These are phyloP conservation scores for Chrysanthemum seticuspe DNA, from an alignment of 129 eudicot genomes.

Conservation along the genomic window DNA sequence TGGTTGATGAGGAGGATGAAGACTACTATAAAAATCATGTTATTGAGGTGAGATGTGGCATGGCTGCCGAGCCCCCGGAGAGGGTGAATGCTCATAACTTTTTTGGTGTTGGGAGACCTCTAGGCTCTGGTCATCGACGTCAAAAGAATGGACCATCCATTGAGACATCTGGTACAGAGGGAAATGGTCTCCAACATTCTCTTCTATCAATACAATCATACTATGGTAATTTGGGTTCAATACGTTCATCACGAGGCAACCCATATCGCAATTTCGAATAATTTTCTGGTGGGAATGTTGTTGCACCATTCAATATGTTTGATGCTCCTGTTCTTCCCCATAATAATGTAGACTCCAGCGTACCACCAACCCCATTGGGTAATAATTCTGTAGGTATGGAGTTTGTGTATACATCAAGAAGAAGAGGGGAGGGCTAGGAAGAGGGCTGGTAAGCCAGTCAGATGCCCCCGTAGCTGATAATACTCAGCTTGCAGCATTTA, in stretches of 20 bases:
- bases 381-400: not conserved
- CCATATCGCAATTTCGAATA: too few relatives aligned
- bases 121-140: not conserved
- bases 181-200: not conserved
- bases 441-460: not conserved
- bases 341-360: not conserved
- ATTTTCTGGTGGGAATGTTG: not conserved
- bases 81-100: not conserved
- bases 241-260: not conserved
- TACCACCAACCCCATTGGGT: not conserved
- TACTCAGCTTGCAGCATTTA: too few relatives aligned
- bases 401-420: not conserved
- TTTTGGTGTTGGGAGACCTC: not conserved
- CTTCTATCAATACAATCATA: not conserved
- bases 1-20: conserved; percentile 2
- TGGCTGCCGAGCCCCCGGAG: not conserved
- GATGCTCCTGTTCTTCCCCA: not conserved
- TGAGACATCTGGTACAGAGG: not conserved
- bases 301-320: not conserved
- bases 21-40: not conserved
- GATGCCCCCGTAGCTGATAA: not conserved
- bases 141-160: not conserved
- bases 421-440: not conserved
- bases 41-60: not conserved
- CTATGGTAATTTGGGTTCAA: not conserved